Evolutionary conservation across 164 flowering plant genomes (phyloP).

Genomic region (Liquidambar formosana): DNA sequence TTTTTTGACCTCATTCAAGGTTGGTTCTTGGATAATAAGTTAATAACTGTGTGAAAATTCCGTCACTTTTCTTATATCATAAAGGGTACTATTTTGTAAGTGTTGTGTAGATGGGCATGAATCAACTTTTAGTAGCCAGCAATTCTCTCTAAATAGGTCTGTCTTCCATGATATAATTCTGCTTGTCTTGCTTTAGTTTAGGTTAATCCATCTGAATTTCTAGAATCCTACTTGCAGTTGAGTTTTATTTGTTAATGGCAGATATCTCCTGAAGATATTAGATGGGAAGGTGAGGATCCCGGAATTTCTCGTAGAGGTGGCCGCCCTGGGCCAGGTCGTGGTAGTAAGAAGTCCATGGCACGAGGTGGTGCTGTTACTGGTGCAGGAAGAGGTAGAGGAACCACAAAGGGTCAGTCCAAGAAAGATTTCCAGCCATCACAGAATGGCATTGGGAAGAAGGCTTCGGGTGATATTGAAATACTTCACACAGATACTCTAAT

Average conservation of each 20-base stretch:
- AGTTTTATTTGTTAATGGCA: constrained; percentile 20
- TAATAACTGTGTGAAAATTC: too few species aligned
- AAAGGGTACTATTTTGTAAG: too few species aligned
- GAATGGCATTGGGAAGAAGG: constrained; percentile 77
- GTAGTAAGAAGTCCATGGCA: constrained; percentile 53
- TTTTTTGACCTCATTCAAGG: background rate
- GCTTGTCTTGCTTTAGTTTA: background rate
- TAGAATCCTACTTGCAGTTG: background rate
- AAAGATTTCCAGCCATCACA: constrained; percentile 60
- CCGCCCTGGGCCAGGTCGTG: constrained; percentile 73
- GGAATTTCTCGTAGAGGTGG: constrained; percentile 57
- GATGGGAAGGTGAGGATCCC: constrained; percentile 87
- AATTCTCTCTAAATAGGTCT: background rate
- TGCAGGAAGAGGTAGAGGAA: constrained; percentile 74
- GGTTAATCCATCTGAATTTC: background rate
- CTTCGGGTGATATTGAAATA: constrained; percentile 69
- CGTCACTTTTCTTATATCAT: background rate
- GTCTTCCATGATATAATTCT: background rate
- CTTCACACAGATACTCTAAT: constrained; percentile 86
- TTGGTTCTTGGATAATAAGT: background rate
- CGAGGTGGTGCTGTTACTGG: constrained; percentile 59
- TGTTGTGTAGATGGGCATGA: too few species aligned
- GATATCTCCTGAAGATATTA: constrained; percentile 89
- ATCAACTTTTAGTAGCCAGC: too few species aligned
- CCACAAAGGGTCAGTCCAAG: constrained; percentile 49